Base-by-base conservation (phyloP, 768 basidiomycete genomes). In the Floccularia luteovirens region DNA sequence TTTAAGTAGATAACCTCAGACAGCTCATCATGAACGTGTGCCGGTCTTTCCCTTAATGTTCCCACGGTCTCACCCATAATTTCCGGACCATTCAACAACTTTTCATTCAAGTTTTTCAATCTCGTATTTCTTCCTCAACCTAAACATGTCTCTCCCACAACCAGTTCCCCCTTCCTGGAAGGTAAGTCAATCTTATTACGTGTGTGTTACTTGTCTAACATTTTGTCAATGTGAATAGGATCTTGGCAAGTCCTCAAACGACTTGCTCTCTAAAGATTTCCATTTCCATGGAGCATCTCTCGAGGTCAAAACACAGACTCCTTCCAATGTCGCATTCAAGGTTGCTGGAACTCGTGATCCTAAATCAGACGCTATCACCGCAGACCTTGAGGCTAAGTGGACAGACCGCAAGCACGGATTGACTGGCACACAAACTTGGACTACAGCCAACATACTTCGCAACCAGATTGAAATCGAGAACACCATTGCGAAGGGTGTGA, bases 161-260 rank as follows among this genome's bases (percentile, higher is more conserved):
- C 90, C 92, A 47, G 92, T 96, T 53, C 92, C 91, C 62, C 92
- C 91, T 43, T 91, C 89, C 57, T 96, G 91, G 91, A 93, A 93
- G 81, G 91, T 84, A 50, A 24, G 64, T 60, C 25, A 36, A 39
- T 12, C 21, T 19, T 20, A 25, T 22, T 4, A 24, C n/a, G 31
- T 31, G 12, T 14, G 20, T 6, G 5, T 31, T 3, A n/a, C 19
- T 21, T 17, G 32, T 34, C 16, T 7, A 12, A 8, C 27, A 8
- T 27, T 17, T 21, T 31, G 46, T 42, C 45, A 50, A 46, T 20
- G 42, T n/a, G 17, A 19, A 31, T 51, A 91, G 89, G 89, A 91
- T 64, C 82, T 91, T 52, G 94, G 94, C 66, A 98, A 97, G 79
- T 92, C 91, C 50, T 90, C 91, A 65, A 89, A 82, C 56, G 94